Conservation (phyloP, 129 eudicot genomes). For the Oenanthe sinensis region DNA sequence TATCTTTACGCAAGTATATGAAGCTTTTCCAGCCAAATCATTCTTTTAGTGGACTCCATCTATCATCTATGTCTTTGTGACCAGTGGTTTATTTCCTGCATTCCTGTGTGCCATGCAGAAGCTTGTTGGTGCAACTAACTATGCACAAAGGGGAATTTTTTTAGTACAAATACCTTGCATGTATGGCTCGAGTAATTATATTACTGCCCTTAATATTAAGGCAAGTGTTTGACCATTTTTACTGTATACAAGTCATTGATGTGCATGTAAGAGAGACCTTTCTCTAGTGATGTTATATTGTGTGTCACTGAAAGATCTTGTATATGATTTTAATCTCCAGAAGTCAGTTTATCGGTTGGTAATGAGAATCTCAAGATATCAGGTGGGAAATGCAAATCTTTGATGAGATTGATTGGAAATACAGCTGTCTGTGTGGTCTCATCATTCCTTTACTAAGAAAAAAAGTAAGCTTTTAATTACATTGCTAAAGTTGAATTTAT, state of each 20-base stretch:
- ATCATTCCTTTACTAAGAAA: constrained; percentile 11
- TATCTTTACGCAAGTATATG: background rate
- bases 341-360: background rate
- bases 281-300: background rate
- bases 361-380: constrained; percentile 1
- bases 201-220: background rate
- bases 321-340: background rate
- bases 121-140: background rate
- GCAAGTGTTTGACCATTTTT: background rate
- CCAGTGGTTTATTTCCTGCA: background rate
- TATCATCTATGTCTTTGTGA: background rate
- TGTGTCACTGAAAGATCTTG: background rate
- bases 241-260: background rate
- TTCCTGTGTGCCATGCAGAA: background rate
- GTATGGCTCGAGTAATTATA: background rate
- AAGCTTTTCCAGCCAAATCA: background rate
- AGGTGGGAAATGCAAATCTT: constrained; percentile 10
- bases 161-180: background rate
- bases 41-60: background rate
- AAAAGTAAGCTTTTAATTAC: constrained; percentile 9
- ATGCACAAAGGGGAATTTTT: background rate
- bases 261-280: background rate
- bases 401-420: constrained; percentile 2
- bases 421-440: constrained; percentile 13
- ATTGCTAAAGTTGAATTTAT: constrained; percentile 9